A percentile compares a stretch with the other conserved stretches of the same genome.
Conservation (phyloP, 441 rosid genomes). For the Theobroma grandiflorum region DNA sequence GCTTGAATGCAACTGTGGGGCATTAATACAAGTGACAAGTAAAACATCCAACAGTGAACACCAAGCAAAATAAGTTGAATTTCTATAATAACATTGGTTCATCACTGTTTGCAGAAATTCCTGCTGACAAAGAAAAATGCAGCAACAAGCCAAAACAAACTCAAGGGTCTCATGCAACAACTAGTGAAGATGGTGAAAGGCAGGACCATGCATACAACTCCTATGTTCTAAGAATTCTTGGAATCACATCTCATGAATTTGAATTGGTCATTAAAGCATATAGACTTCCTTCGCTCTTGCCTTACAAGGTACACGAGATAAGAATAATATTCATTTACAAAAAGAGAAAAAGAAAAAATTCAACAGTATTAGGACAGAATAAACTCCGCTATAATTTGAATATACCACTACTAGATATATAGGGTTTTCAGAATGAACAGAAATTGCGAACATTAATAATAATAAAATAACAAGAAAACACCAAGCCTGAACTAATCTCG, state of each 20-base stretch:
- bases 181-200: neutral
- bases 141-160: neutral
- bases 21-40: neutral
- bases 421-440: conserved; percentile 23
- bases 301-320: neutral
- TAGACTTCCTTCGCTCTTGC: neutral
- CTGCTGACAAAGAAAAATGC: neutral
- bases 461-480: conserved; percentile 28
- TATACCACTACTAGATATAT: conserved; percentile 33
- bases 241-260: neutral
- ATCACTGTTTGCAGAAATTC: neutral
- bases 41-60: neutral
- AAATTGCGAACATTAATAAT: conserved; percentile 22
- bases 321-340: neutral
- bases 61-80: no score
- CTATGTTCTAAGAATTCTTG: neutral
- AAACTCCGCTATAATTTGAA: conserved; percentile 18
- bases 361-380: neutral
- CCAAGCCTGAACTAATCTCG: conserved; percentile 30
- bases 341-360: neutral
- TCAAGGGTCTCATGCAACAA: neutral
- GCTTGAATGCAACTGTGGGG: neutral
- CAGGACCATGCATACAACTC: neutral
- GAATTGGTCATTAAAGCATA: neutral
- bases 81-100: neutral